A percentile compares a stretch with the other conserved stretches of the same genome.
Conservation (phyloP, 148 eudicot genomes). For the Diospyros lotus region DNA sequence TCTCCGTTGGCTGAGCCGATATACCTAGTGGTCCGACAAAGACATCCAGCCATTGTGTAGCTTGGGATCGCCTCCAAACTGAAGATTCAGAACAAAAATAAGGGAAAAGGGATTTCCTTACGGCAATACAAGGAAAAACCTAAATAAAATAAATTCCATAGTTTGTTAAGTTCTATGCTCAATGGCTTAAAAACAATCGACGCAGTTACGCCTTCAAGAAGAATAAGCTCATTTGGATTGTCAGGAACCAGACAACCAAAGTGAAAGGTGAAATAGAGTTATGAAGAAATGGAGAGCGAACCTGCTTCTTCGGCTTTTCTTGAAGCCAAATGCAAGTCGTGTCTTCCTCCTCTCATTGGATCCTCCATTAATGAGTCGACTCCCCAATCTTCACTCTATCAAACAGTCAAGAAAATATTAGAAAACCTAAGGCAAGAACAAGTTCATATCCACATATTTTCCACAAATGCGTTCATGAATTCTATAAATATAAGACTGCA, state of each 20-base stretch:
- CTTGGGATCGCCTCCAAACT: slow-evolving; percentile 74
- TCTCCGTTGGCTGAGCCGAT: slow-evolving; percentile 59
- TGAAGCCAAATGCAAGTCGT: slow-evolving; percentile 66
- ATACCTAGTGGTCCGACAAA: slow-evolving; percentile 66
- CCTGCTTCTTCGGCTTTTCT: slow-evolving; percentile 97
- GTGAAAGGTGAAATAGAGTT: neutral
- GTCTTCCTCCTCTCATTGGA: slow-evolving; percentile 30
- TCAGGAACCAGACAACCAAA: neutral
- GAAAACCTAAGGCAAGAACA: neutral
- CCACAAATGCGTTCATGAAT: too few species aligned
- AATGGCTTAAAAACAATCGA: too few species aligned
- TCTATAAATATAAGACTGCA: neutral
- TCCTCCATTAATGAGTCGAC: slow-evolving; percentile 45
- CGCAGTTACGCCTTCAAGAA: too few species aligned
- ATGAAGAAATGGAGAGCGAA: slow-evolving; percentile 8
- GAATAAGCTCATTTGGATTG: neutral
- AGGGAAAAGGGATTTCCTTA: too few species aligned
- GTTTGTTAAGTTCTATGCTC: too few species aligned
- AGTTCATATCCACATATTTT: too few species aligned
- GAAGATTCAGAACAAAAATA: neutral
- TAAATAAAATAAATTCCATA: too few species aligned
- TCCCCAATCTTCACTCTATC: slow-evolving; percentile 15
- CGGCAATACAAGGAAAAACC: too few species aligned
- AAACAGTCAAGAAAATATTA: slow-evolving; percentile 2
- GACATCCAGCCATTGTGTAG: slow-evolving; percentile 72